Evolutionary conservation across 139 green algal genomes (phyloP).

Genomic region (Closterium sp.): DNA sequence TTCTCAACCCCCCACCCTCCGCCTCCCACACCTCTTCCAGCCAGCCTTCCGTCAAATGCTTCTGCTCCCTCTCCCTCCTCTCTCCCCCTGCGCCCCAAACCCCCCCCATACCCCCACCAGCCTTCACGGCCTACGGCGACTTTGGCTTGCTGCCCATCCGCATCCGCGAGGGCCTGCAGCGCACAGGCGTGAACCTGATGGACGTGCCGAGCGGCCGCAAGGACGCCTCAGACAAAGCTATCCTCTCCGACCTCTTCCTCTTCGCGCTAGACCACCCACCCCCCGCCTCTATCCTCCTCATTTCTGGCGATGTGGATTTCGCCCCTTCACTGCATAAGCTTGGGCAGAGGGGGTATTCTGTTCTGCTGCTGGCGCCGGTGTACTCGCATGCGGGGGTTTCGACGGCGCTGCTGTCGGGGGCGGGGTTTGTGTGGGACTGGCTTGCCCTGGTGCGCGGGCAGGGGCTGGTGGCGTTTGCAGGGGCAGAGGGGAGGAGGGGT

Average conservation of each 20-base stretch:
- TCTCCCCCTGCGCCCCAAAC: background rate
- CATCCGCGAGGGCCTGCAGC: constrained; percentile 31
- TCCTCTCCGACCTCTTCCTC: constrained; percentile 49
- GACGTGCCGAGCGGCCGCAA: constrained; percentile 44
- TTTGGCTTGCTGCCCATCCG: constrained; percentile 30
- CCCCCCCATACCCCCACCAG: background rate
- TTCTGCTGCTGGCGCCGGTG: constrained; percentile 23
- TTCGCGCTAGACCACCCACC: constrained; percentile 48
- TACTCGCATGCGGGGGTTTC: constrained; percentile 1
- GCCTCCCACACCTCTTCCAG: background rate
- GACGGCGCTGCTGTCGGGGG: constrained; percentile 6
- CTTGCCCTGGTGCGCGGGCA: constrained; percentile 22
- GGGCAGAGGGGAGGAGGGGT: background rate
- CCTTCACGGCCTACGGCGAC: constrained; percentile 48
- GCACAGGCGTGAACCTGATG: constrained; percentile 40
- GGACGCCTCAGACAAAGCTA: constrained; percentile 51
- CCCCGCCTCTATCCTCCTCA: constrained; percentile 38
- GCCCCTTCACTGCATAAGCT: constrained; percentile 48
- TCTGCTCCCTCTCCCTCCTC: background rate
- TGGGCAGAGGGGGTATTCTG: constrained; percentile 23
- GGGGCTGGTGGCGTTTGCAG: constrained; percentile 5
- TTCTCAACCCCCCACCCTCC: background rate
- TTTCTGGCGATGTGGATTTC: constrained; percentile 50
- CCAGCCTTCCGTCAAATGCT: background rate
- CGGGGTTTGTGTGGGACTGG: constrained; percentile 44